Base-by-base conservation (phyloP, 768 basidiomycete species). In the Mycena capillaripes region DNA sequence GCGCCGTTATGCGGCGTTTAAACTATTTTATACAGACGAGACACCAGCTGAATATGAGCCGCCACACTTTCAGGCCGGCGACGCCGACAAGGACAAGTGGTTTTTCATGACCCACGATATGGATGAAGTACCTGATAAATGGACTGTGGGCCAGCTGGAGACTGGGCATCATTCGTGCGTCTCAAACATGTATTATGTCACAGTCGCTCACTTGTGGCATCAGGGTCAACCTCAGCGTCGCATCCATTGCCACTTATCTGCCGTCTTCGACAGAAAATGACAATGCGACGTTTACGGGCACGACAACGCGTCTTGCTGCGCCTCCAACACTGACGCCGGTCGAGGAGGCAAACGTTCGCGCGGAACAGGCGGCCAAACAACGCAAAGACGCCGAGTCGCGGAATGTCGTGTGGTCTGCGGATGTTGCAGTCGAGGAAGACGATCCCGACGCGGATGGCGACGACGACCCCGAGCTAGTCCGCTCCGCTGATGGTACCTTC, bases 31-130 rank as follows among this genome's bases (percentile, higher is more conserved):
- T 79, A 93, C 92, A 17, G 91, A 94, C 56, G 86, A 89, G 25
- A 92, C 95, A 16, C 96, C 96, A 0, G 83, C 86, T 11, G 91
- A 95, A 60, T 97, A 97, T 76, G 93, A 97, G 78, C 96, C 96
- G 7, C 93, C 93, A 0, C 84, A 92, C 79, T 96, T 96, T 77
- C 87, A 88, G 67, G 82, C 92, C 6, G 94, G 91, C 0, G 94
- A 96, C 76, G 82, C 83, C 7, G 85, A 91, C n/a, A 89, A 88
- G 71, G 91, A 95, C 78, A 93, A 85, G 69, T 95, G 93, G 90
- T 93, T 89, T 77, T 93, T 96, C 78, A 91, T 92, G 77, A 96
- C 95, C 0, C 95, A 95, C 77, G 86, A 87, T 75, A 77, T 88
- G 30, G 86, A 88, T 36, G 95, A 96, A 82, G 83, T 88, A 7